These are phyloP conservation scores for Linum lewisii DNA, from an alignment of 345 rosid genomes.

Conservation along the genomic window DNA sequence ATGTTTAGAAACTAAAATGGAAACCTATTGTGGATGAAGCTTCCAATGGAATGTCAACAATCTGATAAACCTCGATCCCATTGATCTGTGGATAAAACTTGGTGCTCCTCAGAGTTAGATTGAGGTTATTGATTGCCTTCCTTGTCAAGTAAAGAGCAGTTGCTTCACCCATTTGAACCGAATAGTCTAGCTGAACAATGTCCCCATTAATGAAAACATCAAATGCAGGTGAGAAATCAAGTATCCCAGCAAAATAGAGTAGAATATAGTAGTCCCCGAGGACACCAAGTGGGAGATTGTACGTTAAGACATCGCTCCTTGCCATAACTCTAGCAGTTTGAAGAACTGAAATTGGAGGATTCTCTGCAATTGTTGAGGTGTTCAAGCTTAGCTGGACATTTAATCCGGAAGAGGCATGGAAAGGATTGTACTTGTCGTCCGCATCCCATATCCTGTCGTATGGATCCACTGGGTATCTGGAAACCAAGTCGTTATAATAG, in stretches of 20 bases:
- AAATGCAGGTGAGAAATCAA: constrained; percentile 70
- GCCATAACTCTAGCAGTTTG: constrained; percentile 71
- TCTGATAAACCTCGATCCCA: constrained; percentile 62
- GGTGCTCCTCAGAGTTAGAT: constrained; percentile 50
- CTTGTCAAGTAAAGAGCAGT: constrained; percentile 25
- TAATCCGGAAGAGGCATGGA: constrained; percentile 42
- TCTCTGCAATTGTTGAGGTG: constrained; percentile 38
- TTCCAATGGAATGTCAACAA: constrained; percentile 53
- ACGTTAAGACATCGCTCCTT: constrained; percentile 42
- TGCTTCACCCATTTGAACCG: constrained; percentile 39
- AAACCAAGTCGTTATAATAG: background rate
- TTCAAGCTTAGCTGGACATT: constrained; percentile 19
- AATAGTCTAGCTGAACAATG: constrained; percentile 36
- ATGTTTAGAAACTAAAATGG: background rate
- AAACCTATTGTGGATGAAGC: constrained; percentile 84
- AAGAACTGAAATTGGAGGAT: constrained; percentile 53
- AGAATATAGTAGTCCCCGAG: constrained; percentile 44
- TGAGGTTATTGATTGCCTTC: constrained; percentile 37
- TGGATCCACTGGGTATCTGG: constrained; percentile 77
- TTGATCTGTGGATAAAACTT: constrained; percentile 58
- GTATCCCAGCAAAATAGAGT: constrained; percentile 78
- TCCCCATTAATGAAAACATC: constrained; percentile 44
- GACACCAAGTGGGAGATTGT: constrained; percentile 36
- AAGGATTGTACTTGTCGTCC: constrained; percentile 52
- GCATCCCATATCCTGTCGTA: constrained; percentile 87